phyloP scores from a whole-genome alignment of 495 filamentous ascomycete species.

The Tuber brumale region DNA sequence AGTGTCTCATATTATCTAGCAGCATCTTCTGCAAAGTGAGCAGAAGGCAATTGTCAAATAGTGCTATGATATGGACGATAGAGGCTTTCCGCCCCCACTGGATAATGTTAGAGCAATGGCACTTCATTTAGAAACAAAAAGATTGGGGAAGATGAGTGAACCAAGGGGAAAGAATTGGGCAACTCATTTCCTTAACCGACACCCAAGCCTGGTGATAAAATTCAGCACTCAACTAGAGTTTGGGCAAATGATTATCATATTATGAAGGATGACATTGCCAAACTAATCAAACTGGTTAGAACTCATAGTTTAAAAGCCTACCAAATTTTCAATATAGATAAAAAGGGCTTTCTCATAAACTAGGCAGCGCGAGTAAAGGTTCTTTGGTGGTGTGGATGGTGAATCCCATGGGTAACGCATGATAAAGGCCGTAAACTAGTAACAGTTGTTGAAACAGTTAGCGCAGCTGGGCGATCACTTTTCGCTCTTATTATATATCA shows the following conservation, averaged over 20 bases:
- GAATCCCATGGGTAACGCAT: too few relatives aligned
- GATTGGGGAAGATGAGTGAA: not conserved
- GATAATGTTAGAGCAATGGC: not conserved
- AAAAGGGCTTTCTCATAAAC: too few relatives aligned
- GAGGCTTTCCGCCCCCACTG: not conserved
- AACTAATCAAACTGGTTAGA: too few relatives aligned
- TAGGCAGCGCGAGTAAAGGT: too few relatives aligned
- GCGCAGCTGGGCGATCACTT: too few relatives aligned
- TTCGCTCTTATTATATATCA: too few relatives aligned
- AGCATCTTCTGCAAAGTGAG: not conserved
- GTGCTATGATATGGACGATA: conserved; percentile 4
- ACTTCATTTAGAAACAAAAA: not conserved
- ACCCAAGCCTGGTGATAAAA: conserved; percentile 5
- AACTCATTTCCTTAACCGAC: conserved; percentile 12
- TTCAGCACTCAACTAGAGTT: conserved; percentile 10
- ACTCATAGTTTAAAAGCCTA: too few relatives aligned
- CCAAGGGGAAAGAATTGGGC: not conserved
- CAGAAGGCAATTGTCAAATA: conserved; percentile 3
- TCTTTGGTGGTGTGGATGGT: too few relatives aligned
- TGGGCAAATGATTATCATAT: conserved; percentile 1
- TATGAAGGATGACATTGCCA: not conserved
- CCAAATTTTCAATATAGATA: too few relatives aligned
- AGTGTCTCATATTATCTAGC: not conserved
- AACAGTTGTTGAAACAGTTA: too few relatives aligned
- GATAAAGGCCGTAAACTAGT: too few relatives aligned